phyloP scores from a whole-genome alignment of 2,329 filamentous ascomycete genomes.

The Trichophyton rubrum region DNA sequence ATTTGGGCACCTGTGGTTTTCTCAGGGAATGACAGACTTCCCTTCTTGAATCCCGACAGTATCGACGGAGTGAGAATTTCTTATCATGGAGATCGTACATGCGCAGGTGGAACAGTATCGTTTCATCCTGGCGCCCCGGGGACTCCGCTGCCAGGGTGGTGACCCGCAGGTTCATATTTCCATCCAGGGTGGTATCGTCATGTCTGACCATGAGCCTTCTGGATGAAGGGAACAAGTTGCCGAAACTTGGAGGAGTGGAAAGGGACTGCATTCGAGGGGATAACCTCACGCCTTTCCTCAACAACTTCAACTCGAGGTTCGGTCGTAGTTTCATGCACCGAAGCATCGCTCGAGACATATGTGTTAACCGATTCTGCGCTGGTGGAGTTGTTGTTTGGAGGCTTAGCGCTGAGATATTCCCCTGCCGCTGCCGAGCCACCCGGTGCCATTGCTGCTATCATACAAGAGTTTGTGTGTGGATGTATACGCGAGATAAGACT shows the following conservation, averaged over 20 bases:
- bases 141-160: constrained; percentile 55
- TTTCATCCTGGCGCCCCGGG: constrained; percentile 47
- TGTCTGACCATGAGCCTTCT: constrained; percentile 72
- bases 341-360: constrained; percentile 61
- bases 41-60: constrained; percentile 82
- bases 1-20: constrained; percentile 48
- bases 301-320: constrained; percentile 41
- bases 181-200: constrained; percentile 79
- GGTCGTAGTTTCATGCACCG: constrained; percentile 39
- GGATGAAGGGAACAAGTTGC: constrained; percentile 71
- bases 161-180: constrained; percentile 91
- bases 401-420: background rate
- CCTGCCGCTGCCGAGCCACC: background rate
- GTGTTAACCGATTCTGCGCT: constrained; percentile 55
- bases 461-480: background rate
- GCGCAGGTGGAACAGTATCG: constrained; percentile 80
- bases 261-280: constrained; percentile 55
- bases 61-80: constrained; percentile 81
- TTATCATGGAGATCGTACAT: constrained; percentile 83
- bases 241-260: constrained; percentile 76
- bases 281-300: constrained; percentile 43
- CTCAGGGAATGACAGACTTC: constrained; percentile 80
- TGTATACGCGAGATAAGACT: background rate
- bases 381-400: background rate
- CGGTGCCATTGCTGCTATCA: background rate